These are phyloP conservation scores for Phycomyces nitens DNA, from an alignment of 192 early-diverging fungal species.

Conservation along the genomic window DNA sequence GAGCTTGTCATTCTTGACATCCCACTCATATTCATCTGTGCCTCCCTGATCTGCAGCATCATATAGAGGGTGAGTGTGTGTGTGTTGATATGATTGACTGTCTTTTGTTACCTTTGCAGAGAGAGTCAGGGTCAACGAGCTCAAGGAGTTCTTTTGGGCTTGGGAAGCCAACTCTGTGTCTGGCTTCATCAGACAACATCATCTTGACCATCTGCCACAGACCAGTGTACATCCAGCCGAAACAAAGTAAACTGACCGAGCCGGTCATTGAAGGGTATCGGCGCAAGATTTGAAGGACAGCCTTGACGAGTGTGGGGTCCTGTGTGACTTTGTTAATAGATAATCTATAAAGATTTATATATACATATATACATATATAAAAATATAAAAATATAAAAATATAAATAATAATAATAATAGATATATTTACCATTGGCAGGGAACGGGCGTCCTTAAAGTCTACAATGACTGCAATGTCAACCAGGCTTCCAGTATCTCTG, in stretches of 20 bases:
- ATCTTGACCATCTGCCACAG: conserved; percentile 42
- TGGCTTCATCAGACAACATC: conserved; percentile 35
- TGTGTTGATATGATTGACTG: background rate
- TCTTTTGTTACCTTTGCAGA: conserved; percentile 24
- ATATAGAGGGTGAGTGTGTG: too few species aligned
- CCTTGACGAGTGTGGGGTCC: conserved; percentile 10
- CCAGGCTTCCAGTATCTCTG: conserved; percentile 16
- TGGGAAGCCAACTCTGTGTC: conserved; percentile 32
- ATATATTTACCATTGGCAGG: conserved; percentile 19
- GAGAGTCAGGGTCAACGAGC: conserved; percentile 24
- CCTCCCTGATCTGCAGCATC: conserved; percentile 28
- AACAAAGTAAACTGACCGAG: conserved; percentile 38
- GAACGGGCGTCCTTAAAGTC: conserved; percentile 27
- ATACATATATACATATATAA: background rate
- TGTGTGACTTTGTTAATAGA: background rate
- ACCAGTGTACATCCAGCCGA: conserved; percentile 43
- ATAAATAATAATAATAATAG: background rate
- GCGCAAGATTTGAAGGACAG: conserved; percentile 4
- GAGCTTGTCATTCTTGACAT: conserved; percentile 14
- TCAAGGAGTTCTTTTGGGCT: conserved; percentile 18
- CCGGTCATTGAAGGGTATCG: conserved; percentile 27
- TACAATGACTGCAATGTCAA: conserved; percentile 17
- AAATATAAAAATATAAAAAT: too few species aligned
- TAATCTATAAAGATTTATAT: background rate
- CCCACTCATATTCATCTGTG: conserved; percentile 29